Percentiles rank a stretch among this genome's conserved stretches.
Conservation (phyloP, 768 basidiomycete species). For the Thelephora ganbajun region DNA sequence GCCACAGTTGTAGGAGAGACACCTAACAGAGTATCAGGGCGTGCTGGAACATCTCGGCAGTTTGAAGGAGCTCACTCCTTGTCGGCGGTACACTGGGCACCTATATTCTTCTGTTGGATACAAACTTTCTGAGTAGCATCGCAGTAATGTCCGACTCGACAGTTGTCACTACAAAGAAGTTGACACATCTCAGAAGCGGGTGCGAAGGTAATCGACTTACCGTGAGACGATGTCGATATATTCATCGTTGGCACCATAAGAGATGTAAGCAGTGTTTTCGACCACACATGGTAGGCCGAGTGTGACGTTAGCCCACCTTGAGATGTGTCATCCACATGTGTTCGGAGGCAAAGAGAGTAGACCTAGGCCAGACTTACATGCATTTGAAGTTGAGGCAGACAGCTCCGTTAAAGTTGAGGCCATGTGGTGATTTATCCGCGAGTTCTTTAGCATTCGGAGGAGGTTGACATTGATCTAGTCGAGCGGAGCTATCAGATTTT, state of each 20-base stretch:
- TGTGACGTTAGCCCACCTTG: conserved; percentile 70
- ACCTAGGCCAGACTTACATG: conserved; percentile 39
- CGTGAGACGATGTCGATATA: conserved; percentile 74
- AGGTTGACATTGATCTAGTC: conserved; percentile 58
- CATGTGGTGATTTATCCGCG: conserved; percentile 47
- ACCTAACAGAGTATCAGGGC: conserved; percentile 27
- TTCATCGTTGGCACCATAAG: conserved; percentile 41
- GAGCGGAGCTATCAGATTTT: background rate
- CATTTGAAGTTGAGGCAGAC: conserved; percentile 74
- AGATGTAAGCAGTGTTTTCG: conserved; percentile 72
- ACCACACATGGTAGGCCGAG: conserved; percentile 46
- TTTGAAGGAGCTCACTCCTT: conserved; percentile 29
- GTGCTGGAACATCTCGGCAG: background rate
- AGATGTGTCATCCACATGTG: background rate
- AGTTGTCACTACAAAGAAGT: conserved; percentile 43
- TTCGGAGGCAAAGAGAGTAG: background rate
- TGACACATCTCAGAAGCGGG: background rate
- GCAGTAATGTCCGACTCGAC: conserved; percentile 61
- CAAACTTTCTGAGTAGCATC: conserved; percentile 48
- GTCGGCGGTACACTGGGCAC: conserved; percentile 45
- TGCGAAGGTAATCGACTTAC: conserved; percentile 22
- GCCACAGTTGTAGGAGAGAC: conserved; percentile 63
- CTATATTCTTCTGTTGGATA: conserved; percentile 39
- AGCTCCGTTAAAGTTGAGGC: conserved; percentile 69
- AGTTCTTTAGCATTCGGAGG: conserved; percentile 55